Base-by-base conservation (phyloP, 1,284 basidiomycete species). In the Megacollybia platyphylla region DNA sequence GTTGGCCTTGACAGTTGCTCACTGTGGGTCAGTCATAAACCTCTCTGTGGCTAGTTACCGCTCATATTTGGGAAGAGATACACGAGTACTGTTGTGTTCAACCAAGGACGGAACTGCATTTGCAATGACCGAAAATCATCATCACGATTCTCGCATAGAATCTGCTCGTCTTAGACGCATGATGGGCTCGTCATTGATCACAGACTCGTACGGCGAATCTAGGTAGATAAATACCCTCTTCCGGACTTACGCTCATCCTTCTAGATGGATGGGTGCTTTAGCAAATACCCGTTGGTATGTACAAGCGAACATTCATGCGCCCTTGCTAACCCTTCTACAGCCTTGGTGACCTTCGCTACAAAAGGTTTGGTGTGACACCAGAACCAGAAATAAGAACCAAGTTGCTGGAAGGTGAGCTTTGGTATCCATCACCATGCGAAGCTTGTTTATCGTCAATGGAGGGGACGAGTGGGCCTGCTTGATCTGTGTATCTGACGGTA, bases 181-280 rank as follows among this genome's bases (percentile, higher is more conserved):
- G 75, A 93, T 92, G 74, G 90, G 87, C 11, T 84, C 84, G 5
- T 81, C 88, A 1, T 64, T 96, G 24, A 86, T 97, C 38, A 88
- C 89, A 4, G 94, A 98, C 58, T 92, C 88, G 3, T 98, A 92
- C 55, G 94, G 96, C 28, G 94, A 98, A 67, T 79, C 83, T 35
- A 70, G 91, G 82, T 84, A 9, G 15, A 15, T 35, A 27, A 24
- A 26, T 8, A 18, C 28, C 20, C 24, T 17, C 20, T n/a, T 37
- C 20, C 20, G 38, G 10, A 36, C n/a, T 44, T 48, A 27, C 24
- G 41, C 27, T 48, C 29, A 17, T 42, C 5, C 17, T 46, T 10
- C 28, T 44, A 85, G 87, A 35, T 97, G 92, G 91, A 97, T 97
- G 84, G 94, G 94, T 6, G 88, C 83, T 1, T 67, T 98, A 15